A percentile compares a stretch with the other conserved stretches of the same genome.
phyloP scores from a whole-genome alignment of 371 early-diverging fungal genomes.

The Lichtheimia ornata region DNA sequence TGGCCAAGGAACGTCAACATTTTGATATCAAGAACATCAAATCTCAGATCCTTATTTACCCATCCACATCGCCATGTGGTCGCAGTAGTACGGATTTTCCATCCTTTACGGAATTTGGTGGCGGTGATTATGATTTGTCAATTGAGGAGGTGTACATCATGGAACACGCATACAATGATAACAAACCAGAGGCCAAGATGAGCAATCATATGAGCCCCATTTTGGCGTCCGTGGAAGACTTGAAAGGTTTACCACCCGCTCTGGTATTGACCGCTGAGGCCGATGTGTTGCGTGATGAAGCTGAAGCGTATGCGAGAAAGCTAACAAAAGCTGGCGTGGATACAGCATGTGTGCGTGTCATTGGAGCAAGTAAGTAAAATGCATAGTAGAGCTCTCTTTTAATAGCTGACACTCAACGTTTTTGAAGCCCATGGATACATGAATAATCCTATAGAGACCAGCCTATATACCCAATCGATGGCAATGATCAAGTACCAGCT shows the following conservation, averaged over 20 bases:
- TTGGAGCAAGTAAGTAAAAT: slow-evolving; percentile 17
- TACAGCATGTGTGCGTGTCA: slow-evolving; percentile 9
- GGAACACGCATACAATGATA: background rate
- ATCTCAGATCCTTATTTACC: slow-evolving; percentile 20
- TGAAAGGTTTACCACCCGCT: slow-evolving; percentile 21
- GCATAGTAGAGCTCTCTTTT: no score
- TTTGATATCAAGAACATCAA: slow-evolving; percentile 6
- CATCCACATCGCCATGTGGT: background rate
- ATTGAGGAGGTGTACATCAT: background rate
- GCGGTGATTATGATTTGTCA: slow-evolving; percentile 11
- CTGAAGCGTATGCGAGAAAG: slow-evolving; percentile 17
- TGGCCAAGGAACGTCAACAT: background rate
- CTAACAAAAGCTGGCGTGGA: slow-evolving; percentile 20
- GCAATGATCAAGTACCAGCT: slow-evolving; percentile 2
- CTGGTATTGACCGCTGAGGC: slow-evolving; percentile 23
- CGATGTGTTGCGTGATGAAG: slow-evolving; percentile 24
- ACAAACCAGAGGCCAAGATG: background rate
- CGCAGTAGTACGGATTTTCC: background rate
- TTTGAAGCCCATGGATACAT: slow-evolving; percentile 19
- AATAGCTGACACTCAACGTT: background rate
- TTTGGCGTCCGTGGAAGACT: slow-evolving; percentile 16
- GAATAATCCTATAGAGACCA: slow-evolving; percentile 7
- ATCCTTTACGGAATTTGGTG: slow-evolving; percentile 14
- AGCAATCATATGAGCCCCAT: slow-evolving; percentile 5
- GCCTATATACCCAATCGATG: slow-evolving; percentile 10